Base-by-base conservation (phyloP, 2,329 filamentous ascomycete genomes). In the Akanthomyces muscarius region DNA sequence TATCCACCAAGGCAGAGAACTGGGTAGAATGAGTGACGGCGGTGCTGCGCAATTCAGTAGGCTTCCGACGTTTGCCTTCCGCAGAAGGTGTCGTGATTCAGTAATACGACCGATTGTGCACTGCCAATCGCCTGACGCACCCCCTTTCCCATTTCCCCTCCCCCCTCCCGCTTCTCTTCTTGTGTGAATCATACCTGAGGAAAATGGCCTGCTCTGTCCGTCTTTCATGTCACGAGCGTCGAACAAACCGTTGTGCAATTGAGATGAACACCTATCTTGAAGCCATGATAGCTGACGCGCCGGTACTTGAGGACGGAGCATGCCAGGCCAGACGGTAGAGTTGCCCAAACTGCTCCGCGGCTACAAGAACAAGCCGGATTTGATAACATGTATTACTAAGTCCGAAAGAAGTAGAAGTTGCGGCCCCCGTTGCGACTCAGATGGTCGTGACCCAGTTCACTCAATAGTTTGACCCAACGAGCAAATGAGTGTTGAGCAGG, bases 31-130 rank as follows among this genome's bases (percentile, higher is more conserved):
- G 42, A 18, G 30, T 55, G 41, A 51, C 51, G 23, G 41, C n/a
- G 10, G n/a, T 23, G 51, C 48, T 30, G 52, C 10, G 53, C 51
- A 50, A 8, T 14, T 14, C 44, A 10, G 3, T n/a, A 23, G 33
- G 23, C 33, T 44, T 16, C 30, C 23, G 38, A 36, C 50, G 60
- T 62, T 62, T 62, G 60, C 44, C 44, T 56, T 33, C 42, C 60
- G 50, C 51, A 56, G 50, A 30, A 36, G 33, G 48, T 16, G 21
- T 30, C 21, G 52, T 56, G 60, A 55, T 54, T 41, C 44, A 56
- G 60, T 62, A 38, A 55, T 62, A 62, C 60, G 60, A 33, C 42
- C 60, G 60, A 56, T 52, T 62, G 60, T 62, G 30, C 23, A 18
- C 52, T 53, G 28, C 18, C 10, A 23, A 21, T 55, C 28, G 41